Evolutionary conservation across 1,139 yeast genomes (phyloP).

Genomic region (Taphrina betulina): DNA sequence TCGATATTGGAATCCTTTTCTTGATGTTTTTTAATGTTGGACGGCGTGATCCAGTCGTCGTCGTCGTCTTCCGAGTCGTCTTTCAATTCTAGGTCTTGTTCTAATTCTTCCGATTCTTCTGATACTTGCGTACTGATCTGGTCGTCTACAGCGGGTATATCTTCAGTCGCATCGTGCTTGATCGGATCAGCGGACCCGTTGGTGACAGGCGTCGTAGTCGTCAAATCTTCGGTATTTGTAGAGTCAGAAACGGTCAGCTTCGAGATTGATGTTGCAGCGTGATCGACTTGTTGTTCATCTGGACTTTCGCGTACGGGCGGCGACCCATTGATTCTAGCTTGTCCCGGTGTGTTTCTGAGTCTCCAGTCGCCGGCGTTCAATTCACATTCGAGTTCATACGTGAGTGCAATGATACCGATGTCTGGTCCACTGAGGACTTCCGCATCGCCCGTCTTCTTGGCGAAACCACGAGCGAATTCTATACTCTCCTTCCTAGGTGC

Average conservation of each 20-base stretch:
- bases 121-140: not conserved
- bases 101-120: too few species aligned
- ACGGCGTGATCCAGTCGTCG: slow-evolving; percentile 96
- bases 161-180: slow-evolving; percentile 25
- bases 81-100: not conserved
- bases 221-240: not conserved
- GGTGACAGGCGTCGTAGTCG: not conserved
- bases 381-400: slow-evolving; percentile 82
- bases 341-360: slow-evolving; percentile 72
- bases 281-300: slow-evolving; percentile 33
- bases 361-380: slow-evolving; percentile 65
- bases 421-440: slow-evolving; percentile 86
- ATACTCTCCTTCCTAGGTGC: slow-evolving; percentile 71
- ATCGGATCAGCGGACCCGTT: not conserved
- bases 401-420: slow-evolving; percentile 84
- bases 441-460: slow-evolving; percentile 87
- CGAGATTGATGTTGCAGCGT: slow-evolving; percentile 33
- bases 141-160: slow-evolving; percentile 13
- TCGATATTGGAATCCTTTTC: slow-evolving; percentile 47
- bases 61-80: slow-evolving; percentile 56
- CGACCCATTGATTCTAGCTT: slow-evolving; percentile 44
- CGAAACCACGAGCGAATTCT: slow-evolving; percentile 67
- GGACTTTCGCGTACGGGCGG: slow-evolving; percentile 35
- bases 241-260: slow-evolving; percentile 7
- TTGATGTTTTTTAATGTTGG: slow-evolving; percentile 58